A percentile compares a stretch with the other conserved stretches of the same genome.
These are phyloP conservation scores for Fusarium graminum DNA, from an alignment of 2,329 filamentous ascomycete species.

Conservation along the genomic window DNA sequence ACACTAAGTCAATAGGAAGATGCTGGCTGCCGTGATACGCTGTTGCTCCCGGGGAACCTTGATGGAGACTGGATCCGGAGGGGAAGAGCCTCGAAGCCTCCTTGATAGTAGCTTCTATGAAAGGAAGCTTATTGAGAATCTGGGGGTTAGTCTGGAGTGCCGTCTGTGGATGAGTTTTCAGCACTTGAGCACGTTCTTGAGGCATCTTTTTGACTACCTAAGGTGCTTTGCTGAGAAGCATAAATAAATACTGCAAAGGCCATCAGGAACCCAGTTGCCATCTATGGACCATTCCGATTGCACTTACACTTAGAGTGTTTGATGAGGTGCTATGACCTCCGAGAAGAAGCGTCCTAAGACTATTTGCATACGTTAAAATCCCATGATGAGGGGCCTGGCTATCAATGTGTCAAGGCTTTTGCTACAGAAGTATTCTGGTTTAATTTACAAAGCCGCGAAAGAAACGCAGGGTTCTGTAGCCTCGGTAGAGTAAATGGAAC, in stretches of 20 bases:
- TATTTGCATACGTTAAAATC: background rate
- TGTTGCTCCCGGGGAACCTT: constrained; percentile 2
- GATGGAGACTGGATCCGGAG: constrained; percentile 13
- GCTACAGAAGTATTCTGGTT: no score
- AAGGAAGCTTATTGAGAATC: constrained; percentile 8
- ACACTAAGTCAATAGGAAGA: constrained; percentile 23
- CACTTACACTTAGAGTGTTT: constrained; percentile 16
- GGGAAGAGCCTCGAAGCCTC: constrained; percentile 22
- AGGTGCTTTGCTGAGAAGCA: constrained; percentile 23
- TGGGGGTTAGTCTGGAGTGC: constrained; percentile 14
- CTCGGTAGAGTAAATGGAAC: no score
- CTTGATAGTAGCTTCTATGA: constrained; percentile 32
- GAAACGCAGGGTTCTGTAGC: no score
- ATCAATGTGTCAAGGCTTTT: no score
- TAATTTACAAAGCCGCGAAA: no score
- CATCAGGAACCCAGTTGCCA: background rate
- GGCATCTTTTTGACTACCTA: constrained; percentile 10
- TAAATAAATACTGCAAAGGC: constrained; percentile 8
- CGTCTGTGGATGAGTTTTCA: background rate
- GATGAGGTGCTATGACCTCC: constrained; percentile 36
- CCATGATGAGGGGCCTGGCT: accelerated
- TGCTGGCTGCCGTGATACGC: constrained; percentile 6
- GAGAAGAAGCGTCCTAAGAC: constrained; percentile 15
- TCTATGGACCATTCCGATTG: accelerated
- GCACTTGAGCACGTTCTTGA: constrained; percentile 18